These are phyloP conservation scores for Ophiostoma pallidulum DNA, from an alignment of 2,329 filamentous ascomycete genomes.

Conservation along the genomic window DNA sequence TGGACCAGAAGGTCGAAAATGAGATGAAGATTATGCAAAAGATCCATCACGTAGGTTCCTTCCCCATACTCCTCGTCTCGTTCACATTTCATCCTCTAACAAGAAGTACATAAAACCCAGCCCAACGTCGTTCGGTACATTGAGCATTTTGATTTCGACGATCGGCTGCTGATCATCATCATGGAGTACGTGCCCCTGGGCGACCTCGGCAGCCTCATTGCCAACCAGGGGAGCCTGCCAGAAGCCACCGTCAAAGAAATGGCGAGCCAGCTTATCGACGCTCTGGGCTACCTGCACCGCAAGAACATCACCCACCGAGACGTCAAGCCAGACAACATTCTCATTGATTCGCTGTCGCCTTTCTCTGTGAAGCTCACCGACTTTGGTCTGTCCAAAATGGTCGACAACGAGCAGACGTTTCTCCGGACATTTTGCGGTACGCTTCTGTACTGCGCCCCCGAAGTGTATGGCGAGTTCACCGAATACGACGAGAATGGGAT, in stretches of 20 bases:
- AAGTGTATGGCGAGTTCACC: slow-evolving; percentile 73
- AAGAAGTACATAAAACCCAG: too few relatives aligned
- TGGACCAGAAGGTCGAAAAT: slow-evolving; percentile 89
- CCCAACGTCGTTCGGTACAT: slow-evolving; percentile 86
- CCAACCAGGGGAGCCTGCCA: slow-evolving; percentile 48
- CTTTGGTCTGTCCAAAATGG: slow-evolving; percentile 92
- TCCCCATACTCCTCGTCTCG: background rate
- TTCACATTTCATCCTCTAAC: too few relatives aligned
- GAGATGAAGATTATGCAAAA: slow-evolving; percentile 94
- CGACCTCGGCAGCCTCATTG: slow-evolving; percentile 69
- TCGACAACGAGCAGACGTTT: slow-evolving; percentile 83
- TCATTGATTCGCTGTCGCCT: slow-evolving; percentile 64
- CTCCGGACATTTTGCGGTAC: slow-evolving; percentile 95
- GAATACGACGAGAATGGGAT: slow-evolving; percentile 58
- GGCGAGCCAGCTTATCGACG: slow-evolving; percentile 66
- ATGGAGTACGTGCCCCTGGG: slow-evolving; percentile 87
- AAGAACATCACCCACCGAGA: slow-evolving; percentile 95
- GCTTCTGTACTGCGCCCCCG: slow-evolving; percentile 87
- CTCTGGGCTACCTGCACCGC: slow-evolving; percentile 75
- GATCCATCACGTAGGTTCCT: slow-evolving; percentile 62
- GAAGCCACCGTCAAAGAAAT: slow-evolving; percentile 64
- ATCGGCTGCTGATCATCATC: slow-evolving; percentile 84
- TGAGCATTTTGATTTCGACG: slow-evolving; percentile 73
- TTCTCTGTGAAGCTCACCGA: slow-evolving; percentile 87
- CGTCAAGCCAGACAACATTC: slow-evolving; percentile 96